phyloP scores from a whole-genome alignment of 2,329 filamentous ascomycete species.

The Cordyceps javanica region DNA sequence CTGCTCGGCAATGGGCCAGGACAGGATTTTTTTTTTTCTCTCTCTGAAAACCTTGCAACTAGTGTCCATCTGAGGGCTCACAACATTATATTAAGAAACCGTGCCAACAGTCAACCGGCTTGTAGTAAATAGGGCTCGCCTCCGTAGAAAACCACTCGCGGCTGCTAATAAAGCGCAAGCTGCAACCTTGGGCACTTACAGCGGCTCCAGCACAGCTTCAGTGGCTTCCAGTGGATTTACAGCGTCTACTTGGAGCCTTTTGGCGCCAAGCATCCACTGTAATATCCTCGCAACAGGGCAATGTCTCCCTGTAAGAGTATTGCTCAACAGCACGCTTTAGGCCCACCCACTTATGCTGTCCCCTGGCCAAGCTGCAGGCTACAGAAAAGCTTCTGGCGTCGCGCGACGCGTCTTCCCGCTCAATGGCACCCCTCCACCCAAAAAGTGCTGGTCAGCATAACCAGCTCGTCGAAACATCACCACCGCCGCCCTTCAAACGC shows the following conservation, averaged over 20 bases:
- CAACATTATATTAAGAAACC: too few species aligned
- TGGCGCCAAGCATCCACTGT: neutral
- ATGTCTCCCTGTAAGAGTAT: too few species aligned
- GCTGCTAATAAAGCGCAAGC: too few species aligned
- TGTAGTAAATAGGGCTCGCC: too few species aligned
- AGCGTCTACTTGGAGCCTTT: neutral
- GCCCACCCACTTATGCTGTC: neutral
- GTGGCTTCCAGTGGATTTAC: neutral
- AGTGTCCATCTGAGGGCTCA: too few species aligned
- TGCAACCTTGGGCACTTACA: too few species aligned
- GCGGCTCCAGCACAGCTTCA: neutral
- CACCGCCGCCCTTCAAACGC: neutral
- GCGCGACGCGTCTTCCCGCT: slow-evolving; percentile 8
- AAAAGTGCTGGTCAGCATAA: neutral
- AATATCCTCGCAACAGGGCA: neutral
- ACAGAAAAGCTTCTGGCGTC: neutral
- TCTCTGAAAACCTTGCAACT: too few species aligned
- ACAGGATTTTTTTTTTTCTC: too few species aligned
- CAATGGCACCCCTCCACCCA: neutral
- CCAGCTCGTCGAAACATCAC: neutral
- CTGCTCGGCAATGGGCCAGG: too few species aligned
- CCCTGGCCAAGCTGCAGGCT: neutral
- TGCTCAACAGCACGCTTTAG: too few species aligned
- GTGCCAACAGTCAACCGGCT: too few species aligned
- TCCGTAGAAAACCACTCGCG: too few species aligned